Evolutionary conservation across 208 protist genomes (phyloP).

Genomic region (Wallacemonas rigidus): DNA sequence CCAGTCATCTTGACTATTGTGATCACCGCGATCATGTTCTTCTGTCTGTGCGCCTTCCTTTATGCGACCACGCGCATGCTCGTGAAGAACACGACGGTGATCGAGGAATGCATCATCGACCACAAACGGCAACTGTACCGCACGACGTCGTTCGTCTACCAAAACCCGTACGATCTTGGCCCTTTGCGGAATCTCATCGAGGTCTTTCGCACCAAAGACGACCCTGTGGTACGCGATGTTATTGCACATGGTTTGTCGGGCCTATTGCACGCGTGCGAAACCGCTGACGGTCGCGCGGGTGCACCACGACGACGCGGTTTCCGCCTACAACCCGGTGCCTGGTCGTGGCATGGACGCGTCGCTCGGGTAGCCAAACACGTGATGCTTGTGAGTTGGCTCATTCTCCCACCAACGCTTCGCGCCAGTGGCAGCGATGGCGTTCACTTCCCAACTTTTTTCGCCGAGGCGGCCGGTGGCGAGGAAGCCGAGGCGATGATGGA

Average conservation of each 20-base stretch:
- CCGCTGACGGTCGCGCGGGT: not conserved
- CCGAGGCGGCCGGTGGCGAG: conserved; percentile 22
- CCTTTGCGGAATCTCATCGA: conserved; percentile 66
- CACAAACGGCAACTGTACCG: conserved; percentile 37
- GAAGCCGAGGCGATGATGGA: conserved; percentile 20
- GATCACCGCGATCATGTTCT: conserved; percentile 41
- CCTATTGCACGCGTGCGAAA: not conserved
- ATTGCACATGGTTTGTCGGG: not conserved
- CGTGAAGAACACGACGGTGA: conserved; percentile 62
- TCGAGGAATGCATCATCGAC: conserved; percentile 54
- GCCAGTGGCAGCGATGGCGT: conserved; percentile 56
- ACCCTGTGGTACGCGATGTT: conserved; percentile 41
- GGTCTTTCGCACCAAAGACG: conserved; percentile 49
- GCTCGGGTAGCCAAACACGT: conserved; percentile 9
- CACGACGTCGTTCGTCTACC: conserved; percentile 33
- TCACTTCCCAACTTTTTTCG: conserved; percentile 62
- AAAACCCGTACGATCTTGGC: conserved; percentile 76
- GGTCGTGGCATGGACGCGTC: not conserved
- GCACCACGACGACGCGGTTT: not conserved
- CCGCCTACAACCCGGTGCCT: not conserved
- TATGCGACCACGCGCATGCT: conserved; percentile 26
- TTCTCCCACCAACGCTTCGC: conserved; percentile 48
- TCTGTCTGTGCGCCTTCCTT: conserved; percentile 61
- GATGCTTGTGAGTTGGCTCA: conserved; percentile 47
- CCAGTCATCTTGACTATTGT: conserved; percentile 34